Base-by-base conservation (phyloP, 1,139 yeast genomes). In the Taphrina pruni region DNA sequence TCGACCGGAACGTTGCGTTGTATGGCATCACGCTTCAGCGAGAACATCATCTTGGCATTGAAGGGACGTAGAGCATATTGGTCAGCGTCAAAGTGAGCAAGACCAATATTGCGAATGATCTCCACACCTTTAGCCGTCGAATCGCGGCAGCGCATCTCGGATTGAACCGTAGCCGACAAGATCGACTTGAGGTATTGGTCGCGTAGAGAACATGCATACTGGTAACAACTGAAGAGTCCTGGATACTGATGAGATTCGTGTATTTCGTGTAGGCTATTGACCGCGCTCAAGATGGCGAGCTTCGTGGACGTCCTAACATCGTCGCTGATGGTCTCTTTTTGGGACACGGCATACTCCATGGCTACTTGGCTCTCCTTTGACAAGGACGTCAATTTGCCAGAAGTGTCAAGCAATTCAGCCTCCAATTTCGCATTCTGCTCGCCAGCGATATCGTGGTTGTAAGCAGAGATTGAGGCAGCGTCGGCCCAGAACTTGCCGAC, bases 401-500 rank as follows among this genome's bases (percentile, higher is more conserved):
- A 50, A 14, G 39, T 50, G 17, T 50, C 50, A 4, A 52, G 41
- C 39, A 77, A 71, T 43, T 75, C 72, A 48, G 73, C 74, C 14
- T 73, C 71, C 38, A 92, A 79, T 46, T 82, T 82, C 45, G 82
- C 79, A 66, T 88, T 78, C 73, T 88, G 87, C 1, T 76, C 75
- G 20, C 79, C 74, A 71, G 87, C 81, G n/a, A 85, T 81, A 38
- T 81, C 79, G 68, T 86, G 83, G 75, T 94, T 94, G 39, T 86
- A 80, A 12, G 81, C 78, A 0, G 96, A 84, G 26, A 94, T 81
- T 0, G 80, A 78, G 70, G 81, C 82, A 64, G 93, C 77, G 76
- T 95, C 99, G 20, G 78, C 78, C 62, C 90, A 83, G 21, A 93
- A 78, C 75, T 93, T 93, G 35, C 83, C 73, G 48, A 94, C 79